These are phyloP conservation scores for Phytophthora pseudosyringae DNA, from an alignment of 352 stramenopile genomes.

Conservation along the genomic window DNA sequence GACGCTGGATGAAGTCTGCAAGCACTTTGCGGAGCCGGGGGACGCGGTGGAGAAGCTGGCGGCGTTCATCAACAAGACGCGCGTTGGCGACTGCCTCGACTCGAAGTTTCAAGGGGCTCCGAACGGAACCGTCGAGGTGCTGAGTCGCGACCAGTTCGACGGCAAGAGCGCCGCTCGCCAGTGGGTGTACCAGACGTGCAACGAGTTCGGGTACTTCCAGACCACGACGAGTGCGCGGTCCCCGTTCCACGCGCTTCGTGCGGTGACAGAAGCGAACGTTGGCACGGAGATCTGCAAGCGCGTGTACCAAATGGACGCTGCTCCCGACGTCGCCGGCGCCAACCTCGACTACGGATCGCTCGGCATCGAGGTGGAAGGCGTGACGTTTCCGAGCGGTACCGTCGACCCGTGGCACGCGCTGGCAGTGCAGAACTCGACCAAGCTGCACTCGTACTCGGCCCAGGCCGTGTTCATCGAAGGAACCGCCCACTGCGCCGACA, in stretches of 20 bases:
- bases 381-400: slow-evolving; percentile 83
- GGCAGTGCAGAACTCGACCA: slow-evolving; percentile 75
- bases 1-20: slow-evolving; percentile 71
- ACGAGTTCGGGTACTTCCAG: slow-evolving; percentile 91
- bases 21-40: slow-evolving; percentile 48
- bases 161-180: slow-evolving; percentile 72
- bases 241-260: slow-evolving; percentile 72
- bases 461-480: slow-evolving; percentile 81
- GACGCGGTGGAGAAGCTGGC: slow-evolving; percentile 56
- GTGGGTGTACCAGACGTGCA: slow-evolving; percentile 91
- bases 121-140: slow-evolving; percentile 71
- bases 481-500: slow-evolving; percentile 83
- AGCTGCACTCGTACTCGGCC: slow-evolving; percentile 58
- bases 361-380: slow-evolving; percentile 78
- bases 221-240: slow-evolving; percentile 63
- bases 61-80: slow-evolving; percentile 62
- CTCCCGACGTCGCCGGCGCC: slow-evolving; percentile 62
- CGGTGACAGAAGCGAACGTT: slow-evolving; percentile 74
- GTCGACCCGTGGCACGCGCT: slow-evolving; percentile 89
- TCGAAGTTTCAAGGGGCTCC: slow-evolving; percentile 78
- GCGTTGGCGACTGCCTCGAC: slow-evolving; percentile 68
- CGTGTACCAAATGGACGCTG: slow-evolving; percentile 73
- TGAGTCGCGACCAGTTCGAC: slow-evolving; percentile 69
- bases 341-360: slow-evolving; percentile 84
- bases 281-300: slow-evolving; percentile 83